Conservation (phyloP, 495 filamentous ascomycete genomes). For the Bacidia rubella region DNA sequence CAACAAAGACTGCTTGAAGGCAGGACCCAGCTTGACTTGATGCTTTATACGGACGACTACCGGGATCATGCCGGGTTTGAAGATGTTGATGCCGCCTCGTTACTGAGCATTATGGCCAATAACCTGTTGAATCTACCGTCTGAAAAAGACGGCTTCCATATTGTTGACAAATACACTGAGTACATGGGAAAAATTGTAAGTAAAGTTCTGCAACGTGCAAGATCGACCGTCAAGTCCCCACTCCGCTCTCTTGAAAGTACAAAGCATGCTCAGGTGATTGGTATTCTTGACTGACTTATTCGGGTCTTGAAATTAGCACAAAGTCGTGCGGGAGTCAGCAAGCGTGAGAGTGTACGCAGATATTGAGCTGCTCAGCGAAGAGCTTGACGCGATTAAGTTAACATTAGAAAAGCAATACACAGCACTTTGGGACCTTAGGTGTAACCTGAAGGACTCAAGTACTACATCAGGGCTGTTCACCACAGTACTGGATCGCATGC, state of each 20-base stretch:
- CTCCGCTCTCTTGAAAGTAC: neutral
- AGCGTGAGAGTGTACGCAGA: slow-evolving; percentile 22
- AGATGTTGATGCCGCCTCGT: slow-evolving; percentile 24
- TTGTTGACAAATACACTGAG: slow-evolving; percentile 24
- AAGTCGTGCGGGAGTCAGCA: slow-evolving; percentile 16
- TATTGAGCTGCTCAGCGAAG: slow-evolving; percentile 25
- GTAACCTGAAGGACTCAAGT: slow-evolving; percentile 11
- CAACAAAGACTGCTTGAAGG: slow-evolving; percentile 1
- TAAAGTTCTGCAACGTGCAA: neutral
- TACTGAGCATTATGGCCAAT: slow-evolving; percentile 23
- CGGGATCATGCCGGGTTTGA: slow-evolving; percentile 23
- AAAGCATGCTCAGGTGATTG: neutral
- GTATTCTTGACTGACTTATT: neutral
- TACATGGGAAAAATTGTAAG: slow-evolving; percentile 24
- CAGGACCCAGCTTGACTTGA: slow-evolving; percentile 5
- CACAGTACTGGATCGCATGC: slow-evolving; percentile 8
- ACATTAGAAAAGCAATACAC: slow-evolving; percentile 15
- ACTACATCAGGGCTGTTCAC: slow-evolving; percentile 5
- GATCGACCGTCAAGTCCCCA: neutral
- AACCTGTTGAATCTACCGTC: slow-evolving; percentile 18
- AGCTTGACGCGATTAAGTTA: slow-evolving; percentile 24
- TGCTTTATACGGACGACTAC: slow-evolving; percentile 10
- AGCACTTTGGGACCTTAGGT: slow-evolving; percentile 6
- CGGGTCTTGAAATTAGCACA: slow-evolving; percentile 12
- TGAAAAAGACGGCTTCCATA: slow-evolving; percentile 16